Conservation (phyloP, 768 basidiomycete genomes). For the Agaricus subrufescens region DNA sequence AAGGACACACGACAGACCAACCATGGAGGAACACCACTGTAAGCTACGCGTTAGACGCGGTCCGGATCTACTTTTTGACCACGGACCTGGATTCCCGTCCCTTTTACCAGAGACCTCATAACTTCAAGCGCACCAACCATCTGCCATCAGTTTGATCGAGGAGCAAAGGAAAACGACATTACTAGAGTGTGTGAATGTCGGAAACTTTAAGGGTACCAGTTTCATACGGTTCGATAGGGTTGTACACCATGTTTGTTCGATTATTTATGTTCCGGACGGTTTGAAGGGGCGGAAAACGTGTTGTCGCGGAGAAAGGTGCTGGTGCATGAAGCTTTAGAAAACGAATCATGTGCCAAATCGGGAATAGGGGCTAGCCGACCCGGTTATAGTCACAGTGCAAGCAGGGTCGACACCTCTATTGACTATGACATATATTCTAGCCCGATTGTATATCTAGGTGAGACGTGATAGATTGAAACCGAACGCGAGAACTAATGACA, state of each 20-base stretch:
- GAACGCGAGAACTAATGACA: no score
- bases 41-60: not conserved
- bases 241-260: conserved; percentile 45
- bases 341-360: not conserved
- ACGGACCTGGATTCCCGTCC: conserved; percentile 66
- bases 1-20: conserved; percentile 18
- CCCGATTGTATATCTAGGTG: no score
- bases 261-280: not conserved
- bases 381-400: no score
- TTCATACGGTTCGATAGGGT: conserved; percentile 60
- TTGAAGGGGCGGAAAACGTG: not conserved
- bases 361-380: no score
- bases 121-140: conserved; percentile 31
- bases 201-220: conserved; percentile 66
- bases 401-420: no score
- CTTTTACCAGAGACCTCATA: conserved; percentile 81
- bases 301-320: not conserved
- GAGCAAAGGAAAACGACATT: conserved; percentile 9
- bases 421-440: no score
- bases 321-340: not conserved
- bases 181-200: conserved; percentile 76
- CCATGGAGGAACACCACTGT: conserved; percentile 81
- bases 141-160: conserved; percentile 2
- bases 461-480: no score
- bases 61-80: not conserved